Percentiles rank a stretch among this genome's conserved stretches.
These are phyloP conservation scores for Rhizophagus sp. DNA, from an alignment of 192 early-diverging fungal species.

Conservation along the genomic window DNA sequence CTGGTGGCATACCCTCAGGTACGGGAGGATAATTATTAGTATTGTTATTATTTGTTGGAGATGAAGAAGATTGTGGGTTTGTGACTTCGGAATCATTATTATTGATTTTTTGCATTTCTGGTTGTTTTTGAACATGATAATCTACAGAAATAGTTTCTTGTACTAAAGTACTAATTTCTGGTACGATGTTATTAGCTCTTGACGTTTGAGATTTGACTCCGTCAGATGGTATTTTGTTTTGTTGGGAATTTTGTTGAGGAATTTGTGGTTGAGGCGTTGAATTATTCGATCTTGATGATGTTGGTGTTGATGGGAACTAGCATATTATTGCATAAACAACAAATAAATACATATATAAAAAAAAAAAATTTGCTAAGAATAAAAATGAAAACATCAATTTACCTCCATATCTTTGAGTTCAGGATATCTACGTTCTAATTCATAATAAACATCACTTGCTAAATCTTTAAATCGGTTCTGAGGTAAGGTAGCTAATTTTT, in stretches of 20 bases:
- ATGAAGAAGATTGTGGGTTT: neutral
- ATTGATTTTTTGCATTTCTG: constrained; percentile 13
- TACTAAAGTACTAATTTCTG: constrained; percentile 22
- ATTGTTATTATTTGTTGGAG: neutral
- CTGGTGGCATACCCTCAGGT: constrained; percentile 18
- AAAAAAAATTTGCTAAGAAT: neutral
- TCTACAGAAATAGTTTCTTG: constrained; percentile 17
- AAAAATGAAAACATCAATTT: constrained; percentile 21
- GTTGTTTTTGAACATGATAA: constrained; percentile 26
- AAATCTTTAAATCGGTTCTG: constrained; percentile 87
- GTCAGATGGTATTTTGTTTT: neutral
- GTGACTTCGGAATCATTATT: neutral
- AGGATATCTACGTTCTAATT: constrained; percentile 68
- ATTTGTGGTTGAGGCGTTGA: too few relatives aligned
- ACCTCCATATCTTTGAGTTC: constrained; percentile 44
- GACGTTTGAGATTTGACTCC: constrained; percentile 19
- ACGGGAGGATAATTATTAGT: constrained; percentile 18
- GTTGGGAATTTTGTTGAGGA: neutral
- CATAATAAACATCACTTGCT: constrained; percentile 84
- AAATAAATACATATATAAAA: too few relatives aligned
- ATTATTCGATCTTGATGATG: too few relatives aligned
- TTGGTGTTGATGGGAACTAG: too few relatives aligned
- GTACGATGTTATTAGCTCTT: constrained; percentile 25
- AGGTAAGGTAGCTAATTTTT: constrained; percentile 93
- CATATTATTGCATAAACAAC: too few relatives aligned